phyloP scores from a whole-genome alignment of 1,284 basidiomycete genomes.

The Pascua guehoae region DNA sequence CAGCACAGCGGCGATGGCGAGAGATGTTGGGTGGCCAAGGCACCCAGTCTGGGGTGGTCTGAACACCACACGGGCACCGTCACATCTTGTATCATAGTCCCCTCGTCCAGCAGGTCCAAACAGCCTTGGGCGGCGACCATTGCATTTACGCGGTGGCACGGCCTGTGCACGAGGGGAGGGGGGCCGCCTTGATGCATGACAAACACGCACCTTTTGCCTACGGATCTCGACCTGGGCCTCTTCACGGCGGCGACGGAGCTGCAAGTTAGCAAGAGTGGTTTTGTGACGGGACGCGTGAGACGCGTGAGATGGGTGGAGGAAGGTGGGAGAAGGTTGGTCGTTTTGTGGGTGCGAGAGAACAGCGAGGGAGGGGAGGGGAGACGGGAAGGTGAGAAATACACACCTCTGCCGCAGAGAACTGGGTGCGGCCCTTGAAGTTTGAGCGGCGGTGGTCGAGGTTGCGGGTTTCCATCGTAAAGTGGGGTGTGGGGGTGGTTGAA shows the following conservation, averaged over 20 bases:
- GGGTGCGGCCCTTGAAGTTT: constrained; percentile 51
- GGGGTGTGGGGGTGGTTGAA: neutral
- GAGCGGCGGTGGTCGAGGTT: constrained; percentile 47
- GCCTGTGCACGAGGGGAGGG: neutral
- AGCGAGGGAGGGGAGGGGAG: neutral
- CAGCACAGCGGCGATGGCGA: too few species aligned
- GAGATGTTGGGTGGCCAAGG: too few species aligned
- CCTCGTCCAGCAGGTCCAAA: neutral
- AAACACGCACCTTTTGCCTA: constrained; percentile 66
- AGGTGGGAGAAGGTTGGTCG: neutral
- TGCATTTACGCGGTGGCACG: neutral
- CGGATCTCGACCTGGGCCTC: constrained; percentile 97
- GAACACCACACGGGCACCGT: too few species aligned
- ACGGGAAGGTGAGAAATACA: constrained; percentile 10
- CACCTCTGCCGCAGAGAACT: constrained; percentile 51
- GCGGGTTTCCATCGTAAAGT: constrained; percentile 29
- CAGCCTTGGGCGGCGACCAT: neutral
- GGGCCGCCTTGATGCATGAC: neutral
- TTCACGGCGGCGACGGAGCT: constrained; percentile 85
- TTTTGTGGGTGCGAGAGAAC: neutral
- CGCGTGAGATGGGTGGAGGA: neutral
- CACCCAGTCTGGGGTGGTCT: too few species aligned
- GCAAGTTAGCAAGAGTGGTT: constrained; percentile 14
- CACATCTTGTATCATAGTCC: too few species aligned
- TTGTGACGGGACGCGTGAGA: neutral